Conservation (phyloP, 2,329 filamentous ascomycete genomes). For the Nemania serpens region DNA sequence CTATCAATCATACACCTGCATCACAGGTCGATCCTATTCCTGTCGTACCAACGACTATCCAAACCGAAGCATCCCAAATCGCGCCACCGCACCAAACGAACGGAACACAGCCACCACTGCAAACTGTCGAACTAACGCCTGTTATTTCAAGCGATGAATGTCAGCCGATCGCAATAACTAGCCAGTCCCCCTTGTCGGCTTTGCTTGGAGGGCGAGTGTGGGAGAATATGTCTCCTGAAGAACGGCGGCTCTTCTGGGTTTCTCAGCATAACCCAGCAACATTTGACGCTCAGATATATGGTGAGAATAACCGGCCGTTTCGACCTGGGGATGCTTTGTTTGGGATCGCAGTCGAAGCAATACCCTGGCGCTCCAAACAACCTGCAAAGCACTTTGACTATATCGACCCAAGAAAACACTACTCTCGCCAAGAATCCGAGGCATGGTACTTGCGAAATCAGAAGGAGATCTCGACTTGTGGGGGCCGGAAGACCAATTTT, state of each 20-base stretch:
- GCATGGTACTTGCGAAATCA: conserved; percentile 55
- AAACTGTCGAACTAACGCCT: neutral
- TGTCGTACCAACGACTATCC: neutral
- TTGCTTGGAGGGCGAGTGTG: conserved; percentile 21
- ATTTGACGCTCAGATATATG: conserved; percentile 49
- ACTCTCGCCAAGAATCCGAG: conserved; percentile 48
- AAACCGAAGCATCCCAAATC: neutral
- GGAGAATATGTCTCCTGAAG: conserved; percentile 27
- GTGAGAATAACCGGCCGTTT: conserved; percentile 39
- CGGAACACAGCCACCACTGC: neutral
- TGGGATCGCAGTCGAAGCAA: conserved; percentile 20
- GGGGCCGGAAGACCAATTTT: conserved; percentile 55
- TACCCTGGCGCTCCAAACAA: conserved; percentile 28
- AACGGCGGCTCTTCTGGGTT: conserved; percentile 30
- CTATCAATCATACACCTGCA: neutral
- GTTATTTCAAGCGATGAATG: neutral
- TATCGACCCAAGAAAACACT: conserved; percentile 58
- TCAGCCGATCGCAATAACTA: neutral
- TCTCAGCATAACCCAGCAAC: conserved; percentile 34
- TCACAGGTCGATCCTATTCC: neutral
- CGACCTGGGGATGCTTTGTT: conserved; percentile 36
- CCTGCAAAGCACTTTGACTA: conserved; percentile 47
- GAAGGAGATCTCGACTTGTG: conserved; percentile 54
- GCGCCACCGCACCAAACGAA: neutral
- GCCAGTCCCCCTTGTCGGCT: conserved; percentile 9